phyloP scores from a whole-genome alignment of 352 stramenopile genomes.

The Blastocystis sp. region DNA sequence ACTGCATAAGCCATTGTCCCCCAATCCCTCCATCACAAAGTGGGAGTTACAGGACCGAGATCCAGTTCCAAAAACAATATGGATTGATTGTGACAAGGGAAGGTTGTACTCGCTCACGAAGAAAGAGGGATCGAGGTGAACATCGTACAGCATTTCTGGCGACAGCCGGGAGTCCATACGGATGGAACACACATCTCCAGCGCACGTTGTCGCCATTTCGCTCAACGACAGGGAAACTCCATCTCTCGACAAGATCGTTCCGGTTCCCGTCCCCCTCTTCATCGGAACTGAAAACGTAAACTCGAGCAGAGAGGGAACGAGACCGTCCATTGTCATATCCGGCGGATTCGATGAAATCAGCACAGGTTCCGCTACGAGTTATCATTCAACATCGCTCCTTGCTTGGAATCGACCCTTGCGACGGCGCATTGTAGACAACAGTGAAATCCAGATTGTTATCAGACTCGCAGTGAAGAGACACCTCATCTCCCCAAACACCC shows the following conservation, averaged over 20 bases:
- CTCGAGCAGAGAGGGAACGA: not conserved
- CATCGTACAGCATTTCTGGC: not conserved
- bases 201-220: not conserved
- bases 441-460: not conserved
- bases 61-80: slow-evolving; percentile 1
- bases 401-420: not conserved
- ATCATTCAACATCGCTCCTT: too few relatives aligned
- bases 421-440: not conserved
- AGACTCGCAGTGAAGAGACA: not conserved
- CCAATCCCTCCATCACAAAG: not conserved
- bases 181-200: not conserved
- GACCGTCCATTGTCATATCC: not conserved
- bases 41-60: not conserved
- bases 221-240: not conserved
- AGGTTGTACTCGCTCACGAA: slow-evolving; percentile 7
- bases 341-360: not conserved
- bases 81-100: not conserved
- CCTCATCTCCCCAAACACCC: not conserved
- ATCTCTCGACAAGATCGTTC: not conserved
- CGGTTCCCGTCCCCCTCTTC: not conserved
- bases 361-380: not conserved
- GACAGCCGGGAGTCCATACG: not conserved
- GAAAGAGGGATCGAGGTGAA: not conserved
- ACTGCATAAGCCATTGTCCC: not conserved
- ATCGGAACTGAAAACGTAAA: not conserved